phyloP scores from a whole-genome alignment of 768 basidiomycete genomes.

The Lanmaoa rubissima region DNA sequence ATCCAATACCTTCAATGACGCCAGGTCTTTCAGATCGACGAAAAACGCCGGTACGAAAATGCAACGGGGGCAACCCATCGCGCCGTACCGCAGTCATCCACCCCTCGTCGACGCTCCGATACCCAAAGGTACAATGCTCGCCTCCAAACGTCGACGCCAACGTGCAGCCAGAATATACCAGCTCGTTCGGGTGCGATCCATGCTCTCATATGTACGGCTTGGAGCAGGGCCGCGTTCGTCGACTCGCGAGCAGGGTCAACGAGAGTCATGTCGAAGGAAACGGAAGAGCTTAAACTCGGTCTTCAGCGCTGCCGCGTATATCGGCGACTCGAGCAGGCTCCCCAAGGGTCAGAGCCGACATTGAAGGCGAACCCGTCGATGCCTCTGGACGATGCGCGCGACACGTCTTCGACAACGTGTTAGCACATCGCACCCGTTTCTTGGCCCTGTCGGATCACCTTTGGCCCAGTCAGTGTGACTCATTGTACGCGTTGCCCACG shows the following conservation, averaged over 20 bases:
- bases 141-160: neutral
- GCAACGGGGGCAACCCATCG: neutral
- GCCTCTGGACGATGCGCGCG: neutral
- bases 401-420: neutral
- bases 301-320: neutral
- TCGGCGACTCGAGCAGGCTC: no score
- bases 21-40: neutral
- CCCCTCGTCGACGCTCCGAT: neutral
- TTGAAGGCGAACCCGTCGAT: no score
- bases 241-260: neutral
- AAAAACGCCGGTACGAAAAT: neutral
- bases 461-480: neutral
- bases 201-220: neutral
- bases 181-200: neutral
- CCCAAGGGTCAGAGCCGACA: no score
- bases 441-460: neutral
- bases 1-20: neutral
- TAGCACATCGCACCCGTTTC: no score
- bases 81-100: neutral
- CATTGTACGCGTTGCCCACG: neutral
- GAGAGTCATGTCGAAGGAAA: neutral
- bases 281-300: neutral
- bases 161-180: neutral
- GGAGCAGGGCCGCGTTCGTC: neutral
- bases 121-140: neutral